Conservation (phyloP, 305 asterid genomes). For the Fraxinus paxiana region DNA sequence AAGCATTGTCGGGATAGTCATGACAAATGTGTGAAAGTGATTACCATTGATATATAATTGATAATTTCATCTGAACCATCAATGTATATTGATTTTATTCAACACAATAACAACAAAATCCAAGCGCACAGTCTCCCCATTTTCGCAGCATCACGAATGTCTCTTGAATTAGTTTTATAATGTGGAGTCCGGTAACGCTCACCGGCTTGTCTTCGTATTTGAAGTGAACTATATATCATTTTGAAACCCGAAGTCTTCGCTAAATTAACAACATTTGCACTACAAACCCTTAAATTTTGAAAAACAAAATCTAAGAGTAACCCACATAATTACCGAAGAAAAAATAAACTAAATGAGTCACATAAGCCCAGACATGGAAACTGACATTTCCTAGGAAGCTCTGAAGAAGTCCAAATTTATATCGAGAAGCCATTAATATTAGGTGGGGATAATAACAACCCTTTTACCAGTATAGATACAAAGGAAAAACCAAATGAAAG, state of each 20-base stretch:
- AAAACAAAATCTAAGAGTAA: neutral
- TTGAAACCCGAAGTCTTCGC: neutral
- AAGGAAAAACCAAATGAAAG: too few species aligned
- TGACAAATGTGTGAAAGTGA: neutral
- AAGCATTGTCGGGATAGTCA: neutral
- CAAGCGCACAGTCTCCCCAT: neutral
- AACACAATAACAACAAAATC: neutral
- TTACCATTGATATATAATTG: neutral
- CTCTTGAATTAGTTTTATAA: neutral
- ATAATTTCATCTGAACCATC: neutral
- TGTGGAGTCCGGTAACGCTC: neutral
- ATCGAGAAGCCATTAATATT: too few species aligned
- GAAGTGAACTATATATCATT: neutral
- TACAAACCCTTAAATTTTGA: neutral
- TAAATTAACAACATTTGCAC: constrained; percentile 14
- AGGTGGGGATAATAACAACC: too few species aligned
- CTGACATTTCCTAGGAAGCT: neutral
- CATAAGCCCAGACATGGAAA: neutral
- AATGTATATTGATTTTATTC: too few species aligned
- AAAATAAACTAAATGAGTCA: too few species aligned
- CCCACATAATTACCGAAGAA: neutral
- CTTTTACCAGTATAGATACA: too few species aligned
- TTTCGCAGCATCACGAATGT: neutral
- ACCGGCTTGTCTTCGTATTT: neutral
- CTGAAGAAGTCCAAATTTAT: neutral